Base-by-base conservation (phyloP, 805 yeast species). In the Schwanniomyces vanrijiae region DNA sequence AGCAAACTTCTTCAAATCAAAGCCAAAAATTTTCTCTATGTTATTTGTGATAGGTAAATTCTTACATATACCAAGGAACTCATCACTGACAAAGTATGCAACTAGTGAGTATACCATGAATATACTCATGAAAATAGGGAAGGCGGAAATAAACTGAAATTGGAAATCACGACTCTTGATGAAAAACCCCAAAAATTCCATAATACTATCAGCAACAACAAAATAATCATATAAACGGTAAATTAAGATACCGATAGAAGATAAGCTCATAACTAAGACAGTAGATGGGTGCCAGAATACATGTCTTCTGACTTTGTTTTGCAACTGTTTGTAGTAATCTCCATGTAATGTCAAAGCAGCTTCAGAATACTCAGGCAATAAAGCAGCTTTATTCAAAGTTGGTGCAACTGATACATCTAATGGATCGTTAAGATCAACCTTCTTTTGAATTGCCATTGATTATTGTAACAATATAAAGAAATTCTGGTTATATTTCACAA, bases 331-430 rank as follows among this genome's bases (percentile, higher is more conserved):
- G 46, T 80, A 67, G 53, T 75, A 81, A 60, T 87, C 94, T 47
- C 87, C 81, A 25, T 84, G 81, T 49, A 86, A 64, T 47, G 80
- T 82, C 45, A 84, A 58, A 1, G 84, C 80, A 9, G 87, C 87
- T 38, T 80, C 78, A 1, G 85, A 72, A 35, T 74, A 71, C 25
- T 77, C 80, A 1, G 91, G 91, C 5, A 68, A 70, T 43, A 88
- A 68, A 2, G 65, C 61, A 0, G 78, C 56, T 31, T 81, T 69
- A 40, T 64, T 68, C 33, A 87, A 78, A 1, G 78, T 78, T 9
- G 89, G 72, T 13, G 81, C 77, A 0, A 75, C 76, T 29, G 73
- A 68, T 0, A 57, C 64, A 48, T 82, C 78, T 45, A 87, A 63
- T 5, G 90, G 89, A 51, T 73, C 66, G 51, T 74, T 74, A 49